Base-by-base conservation (phyloP, 495 filamentous ascomycete species). In the Hamigera avellanea region DNA sequence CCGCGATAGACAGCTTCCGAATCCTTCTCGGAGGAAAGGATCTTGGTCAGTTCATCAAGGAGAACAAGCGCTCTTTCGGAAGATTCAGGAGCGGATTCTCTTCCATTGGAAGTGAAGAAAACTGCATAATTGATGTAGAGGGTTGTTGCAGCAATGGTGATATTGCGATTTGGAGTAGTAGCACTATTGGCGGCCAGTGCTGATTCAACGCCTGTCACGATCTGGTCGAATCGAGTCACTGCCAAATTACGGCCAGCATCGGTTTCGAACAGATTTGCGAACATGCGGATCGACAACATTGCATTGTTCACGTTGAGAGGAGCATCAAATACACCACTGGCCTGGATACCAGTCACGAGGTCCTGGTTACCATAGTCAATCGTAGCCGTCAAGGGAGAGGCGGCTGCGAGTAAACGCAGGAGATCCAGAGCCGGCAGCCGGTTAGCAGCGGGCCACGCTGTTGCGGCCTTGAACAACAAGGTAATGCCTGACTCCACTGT, bases 221-320 rank as follows among this genome's bases (percentile, higher is more conserved):
- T 65, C 29, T 62, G 57, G 39, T 80, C 75, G 35, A 83, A 83
- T 21, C 69, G 58, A 12, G 56, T 54, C 3, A 72, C 59, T 0
- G 72, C 73, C 1, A 88, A 59, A 13, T 66, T 54, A 8, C 83
- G 75, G 21, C 91, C 91, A 37, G 76, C 62, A 2, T 69, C 53
- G 0, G 82, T 86, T 37, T 76, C 73, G 57, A 95, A 96, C 6
- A 96, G 62, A 40, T 99, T 99, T n/a, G 74, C 78, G 32, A 94
- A 70, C 10, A 78, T 70, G 8, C 93, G 86, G 28, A 83, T 62
- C 0, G 82, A 73, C 57, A 96, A 76, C 83, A 96, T 94, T 19
- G 78, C 72, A 48, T 83, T 83, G 52, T 95, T 95, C 9, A 74
- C 62, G 10, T 65, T 61, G 7, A 71, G 56, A 8, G 63, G 64